These are phyloP conservation scores for Suillus subaureus DNA, from an alignment of 768 basidiomycete genomes.

Conservation along the genomic window DNA sequence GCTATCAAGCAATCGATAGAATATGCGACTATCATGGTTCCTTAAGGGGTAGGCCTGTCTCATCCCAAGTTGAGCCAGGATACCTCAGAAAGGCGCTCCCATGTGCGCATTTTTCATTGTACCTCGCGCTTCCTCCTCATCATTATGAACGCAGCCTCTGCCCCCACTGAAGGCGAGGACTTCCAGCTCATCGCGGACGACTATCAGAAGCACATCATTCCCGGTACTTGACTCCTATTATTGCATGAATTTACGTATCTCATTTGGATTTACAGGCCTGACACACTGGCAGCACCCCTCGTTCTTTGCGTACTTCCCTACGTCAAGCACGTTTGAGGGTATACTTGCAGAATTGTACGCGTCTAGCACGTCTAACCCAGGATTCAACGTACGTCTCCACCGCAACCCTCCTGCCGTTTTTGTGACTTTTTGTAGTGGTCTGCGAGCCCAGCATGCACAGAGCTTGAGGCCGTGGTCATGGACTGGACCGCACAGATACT, in stretches of 20 bases:
- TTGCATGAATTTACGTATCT: not conserved
- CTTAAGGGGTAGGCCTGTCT: constrained; percentile 64
- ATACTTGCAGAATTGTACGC: constrained; percentile 86
- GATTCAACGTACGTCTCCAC: constrained; percentile 70
- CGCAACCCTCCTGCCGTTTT: not conserved
- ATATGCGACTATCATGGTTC: constrained; percentile 88
- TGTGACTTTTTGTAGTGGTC: constrained; percentile 63
- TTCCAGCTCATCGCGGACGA: constrained; percentile 77
- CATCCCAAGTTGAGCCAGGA: constrained; percentile 81
- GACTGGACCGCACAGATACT: constrained; percentile 90
- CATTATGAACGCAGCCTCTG: constrained; percentile 36
- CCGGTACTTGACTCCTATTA: constrained; percentile 50
- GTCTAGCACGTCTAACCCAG: constrained; percentile 76
- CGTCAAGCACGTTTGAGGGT: constrained; percentile 76
- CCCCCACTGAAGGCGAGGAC: constrained; percentile 74
- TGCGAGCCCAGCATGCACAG: constrained; percentile 88
- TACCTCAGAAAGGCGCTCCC: constrained; percentile 75
- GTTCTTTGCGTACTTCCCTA: constrained; percentile 89
- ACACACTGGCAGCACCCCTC: constrained; percentile 93
- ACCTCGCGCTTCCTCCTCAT: not conserved
- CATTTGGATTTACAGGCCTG: constrained; percentile 49
- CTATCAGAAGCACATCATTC: constrained; percentile 78
- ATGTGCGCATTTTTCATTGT: constrained; percentile 36
- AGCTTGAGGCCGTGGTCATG: constrained; percentile 84
- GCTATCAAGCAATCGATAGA: constrained; percentile 84